Base-by-base conservation (phyloP, 2,329 filamentous ascomycete species). In the Nigrospora sphaerica region DNA sequence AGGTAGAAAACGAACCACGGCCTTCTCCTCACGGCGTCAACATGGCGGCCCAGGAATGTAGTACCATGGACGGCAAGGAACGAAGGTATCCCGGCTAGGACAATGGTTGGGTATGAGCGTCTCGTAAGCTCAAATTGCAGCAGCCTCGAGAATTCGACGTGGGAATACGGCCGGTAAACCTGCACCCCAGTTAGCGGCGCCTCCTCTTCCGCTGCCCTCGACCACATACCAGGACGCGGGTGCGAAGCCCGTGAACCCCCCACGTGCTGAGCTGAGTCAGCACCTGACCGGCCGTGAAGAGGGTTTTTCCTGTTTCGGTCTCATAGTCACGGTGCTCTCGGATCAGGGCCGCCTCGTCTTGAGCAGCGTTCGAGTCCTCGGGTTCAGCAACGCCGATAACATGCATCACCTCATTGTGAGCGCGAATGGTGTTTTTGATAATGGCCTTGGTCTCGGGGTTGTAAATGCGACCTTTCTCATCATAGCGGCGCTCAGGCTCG, bases 331-430 rank as follows among this genome's bases (percentile, higher is more conserved):
- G 61, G 50, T 78, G 74, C 12, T 67, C 63, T 13, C 63, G 61
- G n/a, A 68, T 63, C 2, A 64, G 60, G 39, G 55, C 52, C 2
- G 45, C 14, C 36, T 73, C 69, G 7, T 62, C 58, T 44, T 72
- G 67, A 6, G 65, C 62, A 4, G 68, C 65, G 18, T 63, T 57
- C 4, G 62, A 62, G 43, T 71, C 73, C 45, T 81, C 78, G 13
- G 77, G 74, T 54, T 82, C 78, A 10, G 78, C 78, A 5, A 81
- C 78, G 6, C 78, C 78, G 35, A 82, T 81, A 11, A 80, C 77
- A 16, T 74, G 69, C 78, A 82, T 82, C 4, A 82, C 78, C 52
- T 82, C 78, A 52, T 82, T 82, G 54, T 82, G 78, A 11, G 78
- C 73, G 44, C 78, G 70, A 23, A 82, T 76, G 32, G 81, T 72